Evolutionary conservation across 768 basidiomycete species (phyloP), one percentile per base, ranked within the genome.

Genomic region (Mycena latifolia): DNA sequence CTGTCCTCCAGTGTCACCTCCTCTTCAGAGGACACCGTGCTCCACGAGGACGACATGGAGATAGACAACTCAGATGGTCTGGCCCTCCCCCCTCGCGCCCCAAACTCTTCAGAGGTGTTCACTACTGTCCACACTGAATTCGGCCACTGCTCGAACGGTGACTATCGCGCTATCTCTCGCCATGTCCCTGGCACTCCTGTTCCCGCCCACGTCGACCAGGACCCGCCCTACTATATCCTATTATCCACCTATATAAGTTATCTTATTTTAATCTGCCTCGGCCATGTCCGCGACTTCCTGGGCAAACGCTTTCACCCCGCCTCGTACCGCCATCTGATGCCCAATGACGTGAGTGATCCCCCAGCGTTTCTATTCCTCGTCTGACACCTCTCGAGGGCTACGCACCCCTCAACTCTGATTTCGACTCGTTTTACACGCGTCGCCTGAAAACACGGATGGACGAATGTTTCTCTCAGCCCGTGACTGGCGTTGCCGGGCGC

Each of bases 371-470:
- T 35, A 9, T 51, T 18, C 18, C 22, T 47, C 12, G 25, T 57
- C 55, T 57, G 56, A 67, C 45, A 27, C 9, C 41, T 28, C 20
- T 39, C 11, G 76, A 98, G 95, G 97, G 96, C 61, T 96, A 97
- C 74, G 97, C 97, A 3, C 94, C 98, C 8, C 85, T 99, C 67
- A 97, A 95, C 80, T 97, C 95, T 18, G 98, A 99, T 77, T 99
- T 99, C 71, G 97, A 99, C 77, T 99, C 98, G 10, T 99, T 99
- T 82, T 99, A 99, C 84, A 97, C 96, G 66, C 94, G 97, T 61
- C 91, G 96, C 11, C 88, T 99, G 69, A 98, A 99, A 77, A 85
- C 87, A 10, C 94, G 97, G 57, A 91, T 99, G 80, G 96, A 97
- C 73, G 95, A 98, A 75, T 97, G 95, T 74, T 99, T 98, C 80